These are phyloP conservation scores for Quambalaria eucalypti DNA, from an alignment of 1,284 basidiomycete species.

Conservation along the genomic window DNA sequence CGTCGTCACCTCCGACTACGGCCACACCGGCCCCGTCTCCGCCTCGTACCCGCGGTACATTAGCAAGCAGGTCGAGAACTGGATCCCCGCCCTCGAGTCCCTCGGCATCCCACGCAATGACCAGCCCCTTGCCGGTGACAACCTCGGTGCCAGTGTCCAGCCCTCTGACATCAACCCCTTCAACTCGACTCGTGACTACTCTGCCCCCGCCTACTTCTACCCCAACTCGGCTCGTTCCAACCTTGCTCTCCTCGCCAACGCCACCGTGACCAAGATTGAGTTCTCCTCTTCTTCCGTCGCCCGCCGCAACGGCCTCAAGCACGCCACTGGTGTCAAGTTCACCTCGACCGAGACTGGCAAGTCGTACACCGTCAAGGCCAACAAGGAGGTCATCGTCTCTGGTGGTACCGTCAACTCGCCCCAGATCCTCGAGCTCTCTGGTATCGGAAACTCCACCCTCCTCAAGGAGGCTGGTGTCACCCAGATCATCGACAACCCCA, in stretches of 20 bases:
- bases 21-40: conserved; percentile 32
- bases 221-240: conserved; percentile 28
- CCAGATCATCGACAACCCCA: conserved; percentile 27
- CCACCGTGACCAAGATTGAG: conserved; percentile 31
- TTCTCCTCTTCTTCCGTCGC: conserved; percentile 10
- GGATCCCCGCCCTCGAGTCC: conserved; percentile 19
- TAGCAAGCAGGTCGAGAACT: conserved; percentile 23
- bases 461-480: conserved; percentile 47
- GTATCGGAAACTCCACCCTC: conserved; percentile 50
- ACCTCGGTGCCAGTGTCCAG: conserved; percentile 35
- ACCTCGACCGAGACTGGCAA: conserved; percentile 15
- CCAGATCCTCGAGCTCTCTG: conserved; percentile 52
- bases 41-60: conserved; percentile 38
- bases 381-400: conserved; percentile 35
- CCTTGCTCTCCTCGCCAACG: conserved; percentile 28
- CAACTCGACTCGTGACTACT: conserved; percentile 40
- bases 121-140: conserved; percentile 30
- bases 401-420: conserved; percentile 45
- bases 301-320: not conserved
- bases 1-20: conserved; percentile 34
- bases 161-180: conserved; percentile 34
- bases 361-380: conserved; percentile 23
- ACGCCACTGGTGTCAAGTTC: conserved; percentile 25
- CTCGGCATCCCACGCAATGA: conserved; percentile 27
- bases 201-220: conserved; percentile 34